Conservation (phyloP, 2,329 filamentous ascomycete species). For the Fusarium verrucosum region DNA sequence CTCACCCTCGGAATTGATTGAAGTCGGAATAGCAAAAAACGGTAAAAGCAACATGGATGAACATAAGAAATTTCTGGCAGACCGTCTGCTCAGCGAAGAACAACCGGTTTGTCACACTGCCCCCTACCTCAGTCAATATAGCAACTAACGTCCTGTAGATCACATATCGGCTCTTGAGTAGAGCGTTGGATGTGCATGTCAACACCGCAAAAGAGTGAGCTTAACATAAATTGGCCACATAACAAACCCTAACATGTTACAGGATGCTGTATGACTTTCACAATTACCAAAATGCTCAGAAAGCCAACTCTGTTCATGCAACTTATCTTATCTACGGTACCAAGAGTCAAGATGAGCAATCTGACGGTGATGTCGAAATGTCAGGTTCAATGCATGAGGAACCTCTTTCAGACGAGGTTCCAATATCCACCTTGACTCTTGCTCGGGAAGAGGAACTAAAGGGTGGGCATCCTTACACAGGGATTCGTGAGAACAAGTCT, state of each 20-base stretch:
- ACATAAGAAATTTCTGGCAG: conserved; percentile 77
- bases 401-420: conserved; percentile 59
- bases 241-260: conserved; percentile 22
- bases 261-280: conserved; percentile 95
- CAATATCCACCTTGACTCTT: conserved; percentile 70
- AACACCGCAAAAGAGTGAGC: conserved; percentile 88
- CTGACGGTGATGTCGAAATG: conserved; percentile 75
- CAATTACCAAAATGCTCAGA: conserved; percentile 81
- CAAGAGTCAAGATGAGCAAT: conserved; percentile 56
- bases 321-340: conserved; percentile 89
- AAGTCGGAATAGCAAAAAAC: neutral
- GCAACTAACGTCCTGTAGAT: conserved; percentile 63
- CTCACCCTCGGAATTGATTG: neutral
- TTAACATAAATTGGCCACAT: neutral
- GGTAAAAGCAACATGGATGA: conserved; percentile 57
- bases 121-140: neutral
- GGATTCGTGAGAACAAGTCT: neutral
- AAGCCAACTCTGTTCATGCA: conserved; percentile 80
- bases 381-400: conserved; percentile 70
- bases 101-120: conserved; percentile 65
- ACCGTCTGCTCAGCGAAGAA: conserved; percentile 79
- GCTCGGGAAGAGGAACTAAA: conserved; percentile 77
- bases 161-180: conserved; percentile 86
- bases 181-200: conserved; percentile 83
- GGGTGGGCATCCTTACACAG: conserved; percentile 49